These are phyloP conservation scores for Penstemon davidsonii DNA, from an alignment of 257 asterid species.

Conservation along the genomic window DNA sequence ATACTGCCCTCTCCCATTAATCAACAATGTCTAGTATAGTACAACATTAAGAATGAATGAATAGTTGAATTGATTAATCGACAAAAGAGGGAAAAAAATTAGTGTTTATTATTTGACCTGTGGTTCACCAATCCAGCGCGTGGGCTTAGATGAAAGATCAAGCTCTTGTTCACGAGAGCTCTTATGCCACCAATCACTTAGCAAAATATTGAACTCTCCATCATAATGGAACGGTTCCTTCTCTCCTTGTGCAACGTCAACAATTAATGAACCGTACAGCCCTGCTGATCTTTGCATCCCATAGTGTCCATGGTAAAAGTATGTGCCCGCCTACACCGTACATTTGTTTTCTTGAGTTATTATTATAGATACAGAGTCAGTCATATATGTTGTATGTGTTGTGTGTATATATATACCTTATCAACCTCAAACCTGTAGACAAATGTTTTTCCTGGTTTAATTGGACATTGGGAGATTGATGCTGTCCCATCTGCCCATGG, in stretches of 20 bases:
- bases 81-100: background rate
- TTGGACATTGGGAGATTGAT: conserved; percentile 78
- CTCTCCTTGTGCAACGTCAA: conserved; percentile 62
- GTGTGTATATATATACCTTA: conserved; percentile 41
- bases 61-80: background rate
- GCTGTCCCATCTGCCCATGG: conserved; percentile 98
- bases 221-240: conserved; percentile 60
- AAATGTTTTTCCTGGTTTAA: conserved; percentile 72
- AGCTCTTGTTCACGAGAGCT: conserved; percentile 57
- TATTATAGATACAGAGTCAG: too few relatives aligned
- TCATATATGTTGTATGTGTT: too few relatives aligned
- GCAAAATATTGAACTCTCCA: conserved; percentile 59
- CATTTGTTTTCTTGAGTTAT: too few relatives aligned
- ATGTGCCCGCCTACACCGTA: conserved; percentile 73
- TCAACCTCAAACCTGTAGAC: conserved; percentile 59
- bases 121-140: conserved; percentile 93
- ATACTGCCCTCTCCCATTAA: conserved; percentile 88
- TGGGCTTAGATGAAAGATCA: conserved; percentile 70
- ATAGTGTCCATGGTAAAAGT: conserved; percentile 90
- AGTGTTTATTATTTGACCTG: conserved; percentile 39
- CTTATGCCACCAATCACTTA: conserved; percentile 93
- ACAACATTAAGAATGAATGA: too few relatives aligned
- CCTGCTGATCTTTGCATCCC: conserved; percentile 96
- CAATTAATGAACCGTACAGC: conserved; percentile 69
- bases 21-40: conserved; percentile 46